A percentile compares a stretch with the other conserved stretches of the same genome.
These are phyloP conservation scores for Nothophytophthora sp. DNA, from an alignment of 352 stramenopile genomes.

Conservation along the genomic window DNA sequence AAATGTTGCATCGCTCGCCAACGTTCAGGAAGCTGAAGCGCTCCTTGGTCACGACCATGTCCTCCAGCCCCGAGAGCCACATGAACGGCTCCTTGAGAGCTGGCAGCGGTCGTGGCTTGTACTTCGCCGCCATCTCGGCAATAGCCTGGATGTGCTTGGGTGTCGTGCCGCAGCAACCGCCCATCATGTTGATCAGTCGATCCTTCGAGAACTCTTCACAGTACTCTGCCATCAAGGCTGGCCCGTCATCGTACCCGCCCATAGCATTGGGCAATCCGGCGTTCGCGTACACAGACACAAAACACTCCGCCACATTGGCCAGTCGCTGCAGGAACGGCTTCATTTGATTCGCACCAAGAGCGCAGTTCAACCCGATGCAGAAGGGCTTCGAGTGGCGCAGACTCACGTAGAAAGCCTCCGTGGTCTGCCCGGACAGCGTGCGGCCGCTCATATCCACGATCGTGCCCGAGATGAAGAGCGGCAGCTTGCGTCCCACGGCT, in stretches of 20 bases:
- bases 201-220: conserved; percentile 96
- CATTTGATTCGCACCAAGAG: conserved; percentile 97
- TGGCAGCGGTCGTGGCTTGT: conserved; percentile 83
- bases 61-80: conserved; percentile 96
- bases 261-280: conserved; percentile 97
- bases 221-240: conserved; percentile 92
- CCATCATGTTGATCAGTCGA: conserved; percentile 96
- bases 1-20: conserved; percentile 96
- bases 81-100: conserved; percentile 90
- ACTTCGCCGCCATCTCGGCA: conserved; percentile 72
- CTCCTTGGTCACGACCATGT: conserved; percentile 94
- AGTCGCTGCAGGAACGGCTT: conserved; percentile 94
- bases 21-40: conserved; percentile 97
- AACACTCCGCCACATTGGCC: conserved; percentile 93
- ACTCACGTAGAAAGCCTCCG: conserved; percentile 97
- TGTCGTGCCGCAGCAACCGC: conserved; percentile 96
- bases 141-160: conserved; percentile 95
- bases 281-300: conserved; percentile 97
- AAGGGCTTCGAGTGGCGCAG: conserved; percentile 96
- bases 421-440: conserved; percentile 96
- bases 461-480: conserved; percentile 97
- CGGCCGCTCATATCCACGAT: conserved; percentile 97
- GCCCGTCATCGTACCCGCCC: conserved; percentile 96
- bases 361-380: conserved; percentile 97
- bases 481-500: conserved; percentile 88